Conservation (phyloP, 805 yeast species). For the Martiniozyma abietophila region DNA sequence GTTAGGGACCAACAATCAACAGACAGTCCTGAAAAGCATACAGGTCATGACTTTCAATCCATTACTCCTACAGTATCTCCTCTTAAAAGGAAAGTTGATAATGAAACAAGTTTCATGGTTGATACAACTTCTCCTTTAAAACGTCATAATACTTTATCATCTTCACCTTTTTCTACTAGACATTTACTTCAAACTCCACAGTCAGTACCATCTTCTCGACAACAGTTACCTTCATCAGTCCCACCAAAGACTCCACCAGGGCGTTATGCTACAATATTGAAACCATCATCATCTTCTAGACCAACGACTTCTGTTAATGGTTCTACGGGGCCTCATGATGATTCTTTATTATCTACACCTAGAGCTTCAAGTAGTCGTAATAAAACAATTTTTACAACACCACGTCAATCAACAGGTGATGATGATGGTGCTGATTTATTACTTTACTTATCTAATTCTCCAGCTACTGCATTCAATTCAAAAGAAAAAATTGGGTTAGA, state of each 20-base stretch:
- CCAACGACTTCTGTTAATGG: too few species aligned
- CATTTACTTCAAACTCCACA: slow-evolving; percentile 14
- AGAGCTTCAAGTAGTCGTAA: slow-evolving; percentile 15
- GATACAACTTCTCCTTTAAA: slow-evolving; percentile 23
- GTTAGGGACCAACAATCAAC: slow-evolving; percentile 24
- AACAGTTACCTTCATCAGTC: slow-evolving; percentile 10
- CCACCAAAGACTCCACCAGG: slow-evolving; percentile 27
- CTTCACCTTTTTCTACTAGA: slow-evolving; percentile 19
- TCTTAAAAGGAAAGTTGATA: slow-evolving; percentile 20
- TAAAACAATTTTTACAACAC: slow-evolving; percentile 23
- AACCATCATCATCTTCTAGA: too few species aligned
- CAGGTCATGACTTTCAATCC: slow-evolving; percentile 2
- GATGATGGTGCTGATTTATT: slow-evolving; percentile 75
- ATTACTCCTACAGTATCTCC: slow-evolving; percentile 19
- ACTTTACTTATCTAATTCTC: slow-evolving; percentile 77
- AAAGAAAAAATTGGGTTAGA: slow-evolving; percentile 10
- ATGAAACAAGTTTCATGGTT: slow-evolving; percentile 8
- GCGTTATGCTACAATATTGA: slow-evolving; percentile 3
- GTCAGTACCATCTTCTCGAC: slow-evolving; percentile 10
- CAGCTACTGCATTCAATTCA: slow-evolving; percentile 29
- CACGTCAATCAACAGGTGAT: slow-evolving; percentile 16
- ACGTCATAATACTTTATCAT: slow-evolving; percentile 18
- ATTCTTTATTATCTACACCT: slow-evolving; percentile 25
- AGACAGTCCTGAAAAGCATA: slow-evolving; percentile 2
- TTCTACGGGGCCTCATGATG: too few species aligned